These are phyloP conservation scores for Ogataea trehaloabstinens DNA, from an alignment of 805 yeast genomes.

Conservation along the genomic window DNA sequence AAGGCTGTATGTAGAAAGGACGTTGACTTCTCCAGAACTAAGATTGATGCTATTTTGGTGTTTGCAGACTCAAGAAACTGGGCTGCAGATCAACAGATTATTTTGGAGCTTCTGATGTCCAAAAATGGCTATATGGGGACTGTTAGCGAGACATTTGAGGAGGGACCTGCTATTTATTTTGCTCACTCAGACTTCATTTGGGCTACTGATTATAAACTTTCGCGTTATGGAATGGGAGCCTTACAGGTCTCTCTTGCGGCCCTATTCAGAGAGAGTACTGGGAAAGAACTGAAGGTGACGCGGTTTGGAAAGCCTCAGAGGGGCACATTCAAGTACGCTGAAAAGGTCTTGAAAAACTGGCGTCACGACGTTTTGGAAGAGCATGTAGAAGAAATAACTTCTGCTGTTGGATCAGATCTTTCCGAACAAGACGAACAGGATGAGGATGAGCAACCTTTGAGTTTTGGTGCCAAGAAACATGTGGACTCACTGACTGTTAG, in stretches of 20 bases:
- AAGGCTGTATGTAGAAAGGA: slow-evolving; percentile 47
- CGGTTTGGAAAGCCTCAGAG: slow-evolving; percentile 89
- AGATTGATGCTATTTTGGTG: slow-evolving; percentile 79
- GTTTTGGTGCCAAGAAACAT: slow-evolving; percentile 15
- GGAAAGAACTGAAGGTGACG: slow-evolving; percentile 72
- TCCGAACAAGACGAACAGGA: slow-evolving; percentile 15
- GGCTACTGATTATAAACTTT: slow-evolving; percentile 82
- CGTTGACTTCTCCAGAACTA: slow-evolving; percentile 63
- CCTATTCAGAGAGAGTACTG: slow-evolving; percentile 79
- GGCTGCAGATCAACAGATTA: slow-evolving; percentile 92
- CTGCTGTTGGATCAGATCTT: slow-evolving; percentile 19
- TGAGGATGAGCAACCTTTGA: slow-evolving; percentile 12
- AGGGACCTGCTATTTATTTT: slow-evolving; percentile 80
- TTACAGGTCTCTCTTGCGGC: slow-evolving; percentile 86
- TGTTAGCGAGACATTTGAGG: slow-evolving; percentile 61
- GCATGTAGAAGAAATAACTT: slow-evolving; percentile 51
- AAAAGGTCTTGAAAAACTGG: slow-evolving; percentile 74
- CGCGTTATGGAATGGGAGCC: slow-evolving; percentile 94
- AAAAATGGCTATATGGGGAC: slow-evolving; percentile 86
- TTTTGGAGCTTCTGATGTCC: slow-evolving; percentile 73
- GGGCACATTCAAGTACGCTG: slow-evolving; percentile 82
- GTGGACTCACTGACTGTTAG: slow-evolving; percentile 5
- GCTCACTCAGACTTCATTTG: slow-evolving; percentile 92
- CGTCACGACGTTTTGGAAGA: slow-evolving; percentile 73
- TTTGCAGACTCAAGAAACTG: slow-evolving; percentile 91